These are phyloP conservation scores for Xylaria bambusicola DNA, from an alignment of 495 filamentous ascomycete species.

Conservation along the genomic window DNA sequence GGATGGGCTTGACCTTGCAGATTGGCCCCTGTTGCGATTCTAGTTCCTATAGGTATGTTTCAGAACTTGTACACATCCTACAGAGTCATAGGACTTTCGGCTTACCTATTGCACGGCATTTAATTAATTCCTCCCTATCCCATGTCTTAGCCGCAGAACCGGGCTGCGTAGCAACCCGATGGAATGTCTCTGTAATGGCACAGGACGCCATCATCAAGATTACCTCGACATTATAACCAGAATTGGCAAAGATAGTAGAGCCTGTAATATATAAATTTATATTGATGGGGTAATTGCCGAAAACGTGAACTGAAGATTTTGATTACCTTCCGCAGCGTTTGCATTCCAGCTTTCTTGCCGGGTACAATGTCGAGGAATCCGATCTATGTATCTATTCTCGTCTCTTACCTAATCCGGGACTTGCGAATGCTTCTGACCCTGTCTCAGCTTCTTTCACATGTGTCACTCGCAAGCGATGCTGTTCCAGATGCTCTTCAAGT, in stretches of 20 bases:
- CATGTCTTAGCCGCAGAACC: slow-evolving; percentile 34
- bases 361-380: neutral
- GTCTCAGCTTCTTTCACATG: slow-evolving; percentile 2
- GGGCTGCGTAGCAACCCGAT: slow-evolving; percentile 18
- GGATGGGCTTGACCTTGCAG: slow-evolving; percentile 37
- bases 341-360: slow-evolving; percentile 10
- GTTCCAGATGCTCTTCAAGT: slow-evolving; percentile 18
- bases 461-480: neutral
- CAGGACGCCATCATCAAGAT: slow-evolving; percentile 16
- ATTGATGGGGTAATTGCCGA: neutral
- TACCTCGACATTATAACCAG: neutral
- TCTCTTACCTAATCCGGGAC: slow-evolving; percentile 12
- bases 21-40: slow-evolving; percentile 18
- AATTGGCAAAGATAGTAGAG: neutral
- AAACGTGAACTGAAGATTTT: slow-evolving; percentile 1
- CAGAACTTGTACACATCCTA: neutral
- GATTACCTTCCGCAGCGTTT: neutral
- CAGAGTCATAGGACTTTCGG: neutral
- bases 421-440: neutral
- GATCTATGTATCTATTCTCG: slow-evolving; percentile 8
- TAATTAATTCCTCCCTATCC: slow-evolving; percentile 31
- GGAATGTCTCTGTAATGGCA: slow-evolving; percentile 1
- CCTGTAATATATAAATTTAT: neutral
- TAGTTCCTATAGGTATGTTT: slow-evolving; percentile 2
- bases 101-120: slow-evolving; percentile 38